These are phyloP conservation scores for Kwoniella dendrophila DNA, from an alignment of 768 basidiomycete species.

Conservation along the genomic window DNA sequence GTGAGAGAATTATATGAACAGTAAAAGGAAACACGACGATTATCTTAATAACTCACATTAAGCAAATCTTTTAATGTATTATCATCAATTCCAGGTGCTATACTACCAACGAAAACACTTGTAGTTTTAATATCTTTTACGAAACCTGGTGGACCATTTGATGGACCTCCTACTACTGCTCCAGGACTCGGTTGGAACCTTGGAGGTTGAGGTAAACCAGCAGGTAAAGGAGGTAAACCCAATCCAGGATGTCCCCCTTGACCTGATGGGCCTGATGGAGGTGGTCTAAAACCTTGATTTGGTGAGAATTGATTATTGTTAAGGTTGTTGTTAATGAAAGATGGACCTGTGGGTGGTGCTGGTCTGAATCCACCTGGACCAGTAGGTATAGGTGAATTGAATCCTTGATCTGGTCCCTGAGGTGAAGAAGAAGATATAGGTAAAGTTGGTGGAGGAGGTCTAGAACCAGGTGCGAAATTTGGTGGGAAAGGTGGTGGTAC, in stretches of 20 bases:
- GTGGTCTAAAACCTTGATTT: constrained; percentile 25
- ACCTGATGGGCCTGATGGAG: too few species aligned
- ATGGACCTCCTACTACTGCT: background rate
- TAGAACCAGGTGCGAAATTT: constrained; percentile 29
- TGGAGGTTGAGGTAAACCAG: constrained; percentile 40
- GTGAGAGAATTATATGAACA: background rate
- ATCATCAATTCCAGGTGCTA: constrained; percentile 89
- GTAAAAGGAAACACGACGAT: background rate
- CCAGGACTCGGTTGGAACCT: constrained; percentile 3
- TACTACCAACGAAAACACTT: constrained; percentile 87
- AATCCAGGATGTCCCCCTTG: constrained; percentile 46
- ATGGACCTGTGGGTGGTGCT: constrained; percentile 27
- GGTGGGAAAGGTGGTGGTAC: constrained; percentile 47
- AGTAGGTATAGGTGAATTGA: background rate
- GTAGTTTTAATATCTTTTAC: constrained; percentile 62
- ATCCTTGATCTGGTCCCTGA: constrained; percentile 6
- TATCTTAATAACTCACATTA: constrained; percentile 61
- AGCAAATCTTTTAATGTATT: constrained; percentile 75
- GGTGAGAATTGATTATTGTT: constrained; percentile 11
- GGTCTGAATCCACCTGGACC: constrained; percentile 24
- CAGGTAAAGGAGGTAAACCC: constrained; percentile 32
- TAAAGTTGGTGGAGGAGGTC: constrained; percentile 27
- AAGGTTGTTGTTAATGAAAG: constrained; percentile 4
- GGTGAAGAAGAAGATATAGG: constrained; percentile 7
- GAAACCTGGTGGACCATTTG: constrained; percentile 38